Base-by-base conservation (phyloP, 108 stramenopile genomes). In the Conticribra weissflogii region DNA sequence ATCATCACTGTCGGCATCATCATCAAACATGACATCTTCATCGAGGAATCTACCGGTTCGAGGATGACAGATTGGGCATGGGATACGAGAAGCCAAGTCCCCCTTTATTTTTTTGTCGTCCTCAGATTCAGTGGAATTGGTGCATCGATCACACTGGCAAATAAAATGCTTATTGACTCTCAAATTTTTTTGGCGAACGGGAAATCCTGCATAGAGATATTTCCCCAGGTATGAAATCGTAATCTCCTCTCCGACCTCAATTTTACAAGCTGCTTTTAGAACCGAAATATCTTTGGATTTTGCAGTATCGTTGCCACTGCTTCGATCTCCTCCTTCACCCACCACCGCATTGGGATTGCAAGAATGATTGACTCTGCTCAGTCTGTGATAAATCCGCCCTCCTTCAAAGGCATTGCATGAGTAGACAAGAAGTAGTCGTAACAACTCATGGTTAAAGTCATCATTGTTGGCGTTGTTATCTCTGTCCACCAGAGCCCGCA, bases 391-490 rank as follows among this genome's bases (percentile, higher is more conserved):
- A 17, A 94, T 63, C 24, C 84, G 63, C 3, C 93, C 93, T 28
- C 90, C 90, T 60, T 94, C 84, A 62, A 94, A 94, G 18, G 88
- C 72, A 66, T 94, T 94, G 83, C 89, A 91, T 0, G 83, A 78
- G 72, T 86, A 91, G 51, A 94, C 60, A 15, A 91, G 73, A 44
- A 90, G 64, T 63, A 88, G 60, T 25, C 79, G 50, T 34, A 79
- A 46, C 25, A 68, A 55, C 58, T 73, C 46, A 34, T 65, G 72
- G 50, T 72, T 48, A 3, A 33, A 32, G 19, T 58, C 58, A 28
- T 68, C 57, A 14, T 28, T 60, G 15, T 28, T 71, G 27, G 66
- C 47, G 19, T 57, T 52, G 4, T 23, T 16, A 4, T 62, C 49
- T 7, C 41, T 17, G 30, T 46, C 48, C 15, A 68, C 44, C 8